Percentiles rank a stretch among this genome's conserved stretches.
These are phyloP conservation scores for Trichosphaerium sp. DNA, from an alignment of 78 protist species.

Conservation along the genomic window DNA sequence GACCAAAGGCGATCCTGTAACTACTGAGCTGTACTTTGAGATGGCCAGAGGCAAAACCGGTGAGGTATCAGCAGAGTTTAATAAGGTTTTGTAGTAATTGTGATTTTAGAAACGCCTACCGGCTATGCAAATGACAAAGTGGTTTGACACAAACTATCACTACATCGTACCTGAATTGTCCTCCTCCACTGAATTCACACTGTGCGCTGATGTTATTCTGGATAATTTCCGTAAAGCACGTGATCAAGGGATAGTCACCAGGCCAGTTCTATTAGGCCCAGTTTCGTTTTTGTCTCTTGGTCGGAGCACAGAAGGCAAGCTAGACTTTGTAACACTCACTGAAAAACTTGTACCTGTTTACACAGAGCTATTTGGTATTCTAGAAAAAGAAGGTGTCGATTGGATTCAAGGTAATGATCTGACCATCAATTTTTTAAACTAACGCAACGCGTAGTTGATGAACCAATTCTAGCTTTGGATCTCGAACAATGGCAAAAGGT, in stretches of 20 bases:
- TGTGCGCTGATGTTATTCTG: conserved; percentile 13
- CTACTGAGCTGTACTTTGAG: conserved; percentile 36
- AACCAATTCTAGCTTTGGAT: conserved; percentile 47
- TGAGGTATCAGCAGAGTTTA: not conserved
- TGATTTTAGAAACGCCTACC: conserved; percentile 25
- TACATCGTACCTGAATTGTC: conserved; percentile 68
- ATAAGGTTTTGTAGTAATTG: not conserved
- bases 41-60: conserved; percentile 55
- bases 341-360: conserved; percentile 8
- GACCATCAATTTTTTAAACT: no score
- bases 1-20: conserved; percentile 10
- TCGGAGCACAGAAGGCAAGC: conserved; percentile 6
- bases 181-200: not conserved
- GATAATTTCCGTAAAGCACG: conserved; percentile 19
- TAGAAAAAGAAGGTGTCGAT: conserved; percentile 15
- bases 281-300: conserved; percentile 42
- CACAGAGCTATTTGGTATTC: conserved; percentile 16
- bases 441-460: no score
- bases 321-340: not conserved
- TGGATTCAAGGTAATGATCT: no score
- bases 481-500: not conserved
- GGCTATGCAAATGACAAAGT: conserved; percentile 60
- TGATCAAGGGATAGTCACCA: conserved; percentile 19
- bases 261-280: conserved; percentile 69
- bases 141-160: conserved; percentile 75